Conservation (phyloP, 2,329 filamentous ascomycete species). For the Xylariales sp. region DNA sequence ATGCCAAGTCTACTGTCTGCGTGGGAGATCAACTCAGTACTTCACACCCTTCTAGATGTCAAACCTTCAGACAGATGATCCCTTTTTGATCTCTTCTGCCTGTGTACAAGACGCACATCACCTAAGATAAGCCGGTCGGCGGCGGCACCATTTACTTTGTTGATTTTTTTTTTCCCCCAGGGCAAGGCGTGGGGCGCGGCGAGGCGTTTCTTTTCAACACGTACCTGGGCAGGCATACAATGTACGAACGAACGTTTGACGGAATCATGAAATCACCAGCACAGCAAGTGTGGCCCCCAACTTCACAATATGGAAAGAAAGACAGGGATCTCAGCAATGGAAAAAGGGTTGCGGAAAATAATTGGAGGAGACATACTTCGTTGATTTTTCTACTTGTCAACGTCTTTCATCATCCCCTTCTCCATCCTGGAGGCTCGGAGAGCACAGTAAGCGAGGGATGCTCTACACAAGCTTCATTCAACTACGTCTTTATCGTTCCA, state of each 20-base stretch:
- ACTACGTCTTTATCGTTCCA: conserved; percentile 1
- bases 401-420: not conserved
- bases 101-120: conserved; percentile 20
- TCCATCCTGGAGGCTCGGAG: not conserved
- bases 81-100: conserved; percentile 9
- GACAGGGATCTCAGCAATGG: conserved; percentile 24
- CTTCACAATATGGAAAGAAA: conserved; percentile 11
- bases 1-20: not conserved
- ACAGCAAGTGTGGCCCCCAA: conserved; percentile 3
- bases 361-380: not conserved
- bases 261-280: conserved; percentile 25
- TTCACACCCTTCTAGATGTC: not conserved
- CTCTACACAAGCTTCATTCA: not conserved
- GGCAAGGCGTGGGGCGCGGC: conserved; percentile 20
- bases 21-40: not conserved
- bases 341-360: not conserved
- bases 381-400: conserved; percentile 3
- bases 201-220: conserved; percentile 20
- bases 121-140: no score
- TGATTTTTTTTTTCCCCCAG: conserved; percentile 1
- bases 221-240: conserved; percentile 17
- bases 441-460: not conserved
- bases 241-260: conserved; percentile 23
- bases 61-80: not conserved
- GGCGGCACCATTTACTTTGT: conserved; percentile 10